Base-by-base conservation (phyloP, 495 filamentous ascomycete species). In the Penicillium coprophilum region DNA sequence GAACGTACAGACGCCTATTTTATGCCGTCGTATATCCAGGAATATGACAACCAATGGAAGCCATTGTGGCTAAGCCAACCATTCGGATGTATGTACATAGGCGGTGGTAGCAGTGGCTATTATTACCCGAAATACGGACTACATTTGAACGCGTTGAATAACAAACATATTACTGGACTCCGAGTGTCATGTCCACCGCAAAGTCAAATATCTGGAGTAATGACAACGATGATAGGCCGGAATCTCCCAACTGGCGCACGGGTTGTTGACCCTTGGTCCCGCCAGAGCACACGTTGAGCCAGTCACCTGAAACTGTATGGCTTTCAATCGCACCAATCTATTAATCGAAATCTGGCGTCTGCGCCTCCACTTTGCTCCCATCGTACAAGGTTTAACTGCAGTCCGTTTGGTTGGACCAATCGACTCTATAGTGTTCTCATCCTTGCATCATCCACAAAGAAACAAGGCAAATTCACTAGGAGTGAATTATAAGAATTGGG, bases 361-460 rank as follows among this genome's bases (percentile, higher is more conserved):
- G 32, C 21, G 41, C 48, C 44, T 51, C 58, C 46, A 57, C 53
- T 47, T 53, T 55, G 48, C 34, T 43, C 34, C 38, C 43, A 38
- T 41, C 50, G 13, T 27, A 43, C 44, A 40, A 34, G 36, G 51
- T 23, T 23, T 53, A 53, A 50, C 46, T 55, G 51, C 28, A 58
- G 27, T 19, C 47, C 48, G 34, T 48, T 31, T 20, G 46, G 57
- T 58, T 60, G 55, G 58, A 45, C 65, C 65, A 66, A 68, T 68
- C 52, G 63, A 48, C 57, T 59, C 55, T 63, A 49, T 47, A 50
- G 55, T 47, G 57, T 63, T 46, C 52, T 65, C 58, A 43, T 64
- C 60, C 65, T 68, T 68, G 58, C 65, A 64, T 65, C 44, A 58
- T 45, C 38, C 49, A n/a, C 27, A 28, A 30, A 46, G 21, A 17